Evolutionary conservation across 2,329 filamentous ascomycete genomes (phyloP).

Genomic region (Drechslerella dactyloides): DNA sequence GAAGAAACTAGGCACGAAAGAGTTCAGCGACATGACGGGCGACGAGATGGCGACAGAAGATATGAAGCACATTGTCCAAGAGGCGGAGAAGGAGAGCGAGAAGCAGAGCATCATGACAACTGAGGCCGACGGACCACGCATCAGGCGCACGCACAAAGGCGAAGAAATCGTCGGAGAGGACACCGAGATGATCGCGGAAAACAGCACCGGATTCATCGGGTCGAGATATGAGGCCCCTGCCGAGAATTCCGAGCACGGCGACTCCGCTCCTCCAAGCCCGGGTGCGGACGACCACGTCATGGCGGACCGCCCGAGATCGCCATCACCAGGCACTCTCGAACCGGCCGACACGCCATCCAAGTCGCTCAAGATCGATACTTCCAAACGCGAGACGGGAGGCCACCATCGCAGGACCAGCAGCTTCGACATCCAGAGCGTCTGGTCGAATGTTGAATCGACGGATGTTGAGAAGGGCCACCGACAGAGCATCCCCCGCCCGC

Average conservation of each 20-base stretch:
- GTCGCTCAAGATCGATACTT: slow-evolving; percentile 45
- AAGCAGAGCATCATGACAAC: slow-evolving; percentile 84
- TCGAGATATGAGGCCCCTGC: slow-evolving; percentile 56
- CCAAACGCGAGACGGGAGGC: slow-evolving; percentile 55
- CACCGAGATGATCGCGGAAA: slow-evolving; percentile 60
- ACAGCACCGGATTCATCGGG: slow-evolving; percentile 60
- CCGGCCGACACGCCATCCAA: slow-evolving; percentile 55
- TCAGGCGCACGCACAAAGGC: slow-evolving; percentile 91
- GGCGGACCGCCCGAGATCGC: slow-evolving; percentile 47
- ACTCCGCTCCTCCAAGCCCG: slow-evolving; percentile 56
- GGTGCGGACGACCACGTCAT: slow-evolving; percentile 54
- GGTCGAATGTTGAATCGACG: slow-evolving; percentile 81
- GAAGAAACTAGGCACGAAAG: slow-evolving; percentile 72
- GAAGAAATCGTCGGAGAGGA: slow-evolving; percentile 88
- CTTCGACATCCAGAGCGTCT: slow-evolving; percentile 87
- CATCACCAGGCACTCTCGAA: slow-evolving; percentile 51
- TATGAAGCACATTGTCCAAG: slow-evolving; percentile 76
- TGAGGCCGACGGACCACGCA: slow-evolving; percentile 74
- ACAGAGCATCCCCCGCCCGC: slow-evolving; percentile 60
- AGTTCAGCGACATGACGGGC: slow-evolving; percentile 83
- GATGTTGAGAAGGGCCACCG: slow-evolving; percentile 62
- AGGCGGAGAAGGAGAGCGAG: slow-evolving; percentile 77
- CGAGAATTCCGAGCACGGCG: slow-evolving; percentile 57
- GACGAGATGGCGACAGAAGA: slow-evolving; percentile 93
- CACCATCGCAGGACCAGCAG: slow-evolving; percentile 61